phyloP scores from a whole-genome alignment of 176 grass and related monocot species.

The Sorghum bicolor region Sorghum_bicolor_NCBIv3 NC_012870.2:70506001-70506500 shows the following conservation, averaged over 20 bases:
- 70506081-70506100: constrained; percentile 31
- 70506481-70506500: neutral
- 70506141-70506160: neutral
- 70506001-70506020: too few relatives aligned
- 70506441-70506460: neutral
- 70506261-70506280: neutral
- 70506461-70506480: neutral
- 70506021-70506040: neutral
- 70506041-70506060: constrained; percentile 25
- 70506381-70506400: neutral
- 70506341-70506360: neutral
- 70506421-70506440: neutral
- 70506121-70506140: neutral
- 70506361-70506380: constrained; percentile 9
- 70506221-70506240: constrained; percentile 4
- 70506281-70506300: neutral
- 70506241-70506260: neutral
- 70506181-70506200: neutral
- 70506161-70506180: neutral
- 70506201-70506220: neutral
- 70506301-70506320: too few relatives aligned
- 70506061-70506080: constrained; percentile 15
- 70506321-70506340: neutral
- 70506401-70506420: neutral
- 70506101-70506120: constrained; percentile 11